phyloP scores from a whole-genome alignment of 495 filamentous ascomycete genomes.

The Apiosordaria backusii region DNA sequence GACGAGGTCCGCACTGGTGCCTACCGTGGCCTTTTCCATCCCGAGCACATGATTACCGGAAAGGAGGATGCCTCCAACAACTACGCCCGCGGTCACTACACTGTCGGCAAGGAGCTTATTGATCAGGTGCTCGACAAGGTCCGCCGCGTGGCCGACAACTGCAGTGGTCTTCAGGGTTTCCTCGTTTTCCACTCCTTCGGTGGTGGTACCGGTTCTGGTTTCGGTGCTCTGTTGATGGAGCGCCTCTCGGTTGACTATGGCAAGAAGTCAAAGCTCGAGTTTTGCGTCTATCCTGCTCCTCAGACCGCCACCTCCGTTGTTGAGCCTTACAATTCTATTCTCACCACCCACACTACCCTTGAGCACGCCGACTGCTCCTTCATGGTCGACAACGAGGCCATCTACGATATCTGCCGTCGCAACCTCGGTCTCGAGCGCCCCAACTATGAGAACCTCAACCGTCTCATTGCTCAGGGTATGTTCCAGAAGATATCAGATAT shows the following conservation, averaged over 20 bases:
- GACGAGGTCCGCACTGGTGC: constrained; percentile 98
- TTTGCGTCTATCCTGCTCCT: constrained; percentile 96
- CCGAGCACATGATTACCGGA: constrained; percentile 97
- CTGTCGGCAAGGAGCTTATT: constrained; percentile 97
- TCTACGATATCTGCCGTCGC: constrained; percentile 98
- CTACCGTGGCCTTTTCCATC: constrained; percentile 96
- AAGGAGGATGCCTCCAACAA: constrained; percentile 99
- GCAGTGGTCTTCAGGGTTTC: constrained; percentile 96
- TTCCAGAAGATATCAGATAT: background rate
- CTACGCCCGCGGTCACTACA: constrained; percentile 98
- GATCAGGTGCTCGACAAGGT: constrained; percentile 96
- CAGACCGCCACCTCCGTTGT: constrained; percentile 96
- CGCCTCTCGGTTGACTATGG: constrained; percentile 96
- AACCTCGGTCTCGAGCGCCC: constrained; percentile 96
- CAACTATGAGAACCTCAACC: constrained; percentile 97
- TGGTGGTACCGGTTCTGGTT: constrained; percentile 97
- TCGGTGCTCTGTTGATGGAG: constrained; percentile 97
- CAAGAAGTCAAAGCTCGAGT: constrained; percentile 99
- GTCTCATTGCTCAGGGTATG: constrained; percentile 90
- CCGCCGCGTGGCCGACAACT: constrained; percentile 92
- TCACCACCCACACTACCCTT: constrained; percentile 97
- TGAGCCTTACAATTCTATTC: constrained; percentile 98
- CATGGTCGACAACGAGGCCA: constrained; percentile 99
- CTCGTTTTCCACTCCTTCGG: constrained; percentile 99
- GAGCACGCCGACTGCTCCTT: constrained; percentile 99